phyloP scores from a whole-genome alignment of 2,329 filamentous ascomycete genomes.

The Annulohypoxylon truncatum region DNA sequence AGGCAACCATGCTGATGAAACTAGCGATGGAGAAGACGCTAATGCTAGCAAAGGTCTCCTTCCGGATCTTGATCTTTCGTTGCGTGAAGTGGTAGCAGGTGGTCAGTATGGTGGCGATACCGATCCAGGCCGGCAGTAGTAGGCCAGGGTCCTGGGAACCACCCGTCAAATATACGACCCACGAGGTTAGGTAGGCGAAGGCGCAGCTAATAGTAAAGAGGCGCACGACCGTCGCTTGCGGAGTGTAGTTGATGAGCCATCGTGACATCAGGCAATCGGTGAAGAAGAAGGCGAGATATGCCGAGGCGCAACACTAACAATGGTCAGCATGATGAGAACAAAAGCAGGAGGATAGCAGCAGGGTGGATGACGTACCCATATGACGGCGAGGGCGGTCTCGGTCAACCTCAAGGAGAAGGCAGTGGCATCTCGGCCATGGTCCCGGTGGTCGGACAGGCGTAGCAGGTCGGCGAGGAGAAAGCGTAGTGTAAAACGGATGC shows the following conservation, averaged over 20 bases:
- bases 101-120: constrained; percentile 79
- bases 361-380: constrained; percentile 69
- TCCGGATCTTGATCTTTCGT: constrained; percentile 81
- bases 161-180: constrained; percentile 76
- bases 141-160: constrained; percentile 77
- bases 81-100: constrained; percentile 81
- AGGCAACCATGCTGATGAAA: constrained; percentile 78
- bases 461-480: constrained; percentile 73
- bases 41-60: constrained; percentile 81
- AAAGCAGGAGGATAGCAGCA: background rate
- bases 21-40: constrained; percentile 81
- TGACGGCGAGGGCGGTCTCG: constrained; percentile 76
- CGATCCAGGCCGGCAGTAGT: constrained; percentile 81
- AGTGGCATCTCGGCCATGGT: constrained; percentile 55
- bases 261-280: constrained; percentile 87
- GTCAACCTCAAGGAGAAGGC: constrained; percentile 68
- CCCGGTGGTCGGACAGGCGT: constrained; percentile 43
- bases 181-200: constrained; percentile 80
- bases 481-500: constrained; percentile 74
- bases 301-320: constrained; percentile 76
- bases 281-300: constrained; percentile 84
- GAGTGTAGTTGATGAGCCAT: constrained; percentile 88
- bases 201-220: constrained; percentile 79
- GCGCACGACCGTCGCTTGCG: constrained; percentile 81
- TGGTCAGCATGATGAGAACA: constrained; percentile 1